Evolutionary conservation across 2,329 filamentous ascomycete species (phyloP).

Genomic region (Rhynchosporium graminicola): DNA sequence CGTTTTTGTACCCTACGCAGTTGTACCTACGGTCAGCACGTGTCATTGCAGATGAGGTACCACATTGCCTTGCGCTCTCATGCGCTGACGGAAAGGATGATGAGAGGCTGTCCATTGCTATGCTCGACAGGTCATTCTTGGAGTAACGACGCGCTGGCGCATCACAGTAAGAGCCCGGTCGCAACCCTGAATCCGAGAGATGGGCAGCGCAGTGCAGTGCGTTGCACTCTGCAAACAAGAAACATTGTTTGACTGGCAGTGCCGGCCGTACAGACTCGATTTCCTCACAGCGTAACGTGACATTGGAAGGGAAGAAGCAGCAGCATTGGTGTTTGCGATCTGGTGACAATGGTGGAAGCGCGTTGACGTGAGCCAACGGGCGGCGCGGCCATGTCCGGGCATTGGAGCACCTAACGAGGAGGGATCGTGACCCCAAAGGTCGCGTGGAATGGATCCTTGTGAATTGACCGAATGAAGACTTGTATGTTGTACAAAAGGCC

Average conservation of each 20-base stretch:
- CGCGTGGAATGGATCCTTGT: conserved; percentile 33
- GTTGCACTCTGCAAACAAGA: conserved; percentile 27
- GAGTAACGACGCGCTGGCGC: conserved; percentile 28
- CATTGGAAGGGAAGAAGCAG: conserved; percentile 32
- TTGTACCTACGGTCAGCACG: conserved; percentile 41
- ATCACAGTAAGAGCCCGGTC: conserved; percentile 20
- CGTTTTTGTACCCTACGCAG: conserved; percentile 38
- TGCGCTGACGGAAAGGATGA: conserved; percentile 31
- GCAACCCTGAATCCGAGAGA: conserved; percentile 2
- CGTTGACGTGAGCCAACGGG: conserved; percentile 29
- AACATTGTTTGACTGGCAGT: conserved; percentile 36
- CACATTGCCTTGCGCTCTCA: conserved; percentile 33
- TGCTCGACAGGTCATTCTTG: conserved; percentile 28
- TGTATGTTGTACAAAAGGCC: conserved; percentile 26
- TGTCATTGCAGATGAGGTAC: conserved; percentile 40
- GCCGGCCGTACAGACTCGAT: conserved; percentile 25
- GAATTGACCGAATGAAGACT: conserved; percentile 21
- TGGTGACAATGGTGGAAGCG: conserved; percentile 35
- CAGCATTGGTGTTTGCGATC: conserved; percentile 37
- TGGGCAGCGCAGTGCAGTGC: not conserved
- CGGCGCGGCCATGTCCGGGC: conserved; percentile 34
- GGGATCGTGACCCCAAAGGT: conserved; percentile 36
- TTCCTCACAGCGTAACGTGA: conserved; percentile 33
- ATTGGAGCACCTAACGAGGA: conserved; percentile 36
- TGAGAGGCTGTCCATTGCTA: conserved; percentile 29